A percentile compares a stretch with the other conserved stretches of the same genome.
Conservation (phyloP, 768 basidiomycete species). For the Russula lepida region DNA sequence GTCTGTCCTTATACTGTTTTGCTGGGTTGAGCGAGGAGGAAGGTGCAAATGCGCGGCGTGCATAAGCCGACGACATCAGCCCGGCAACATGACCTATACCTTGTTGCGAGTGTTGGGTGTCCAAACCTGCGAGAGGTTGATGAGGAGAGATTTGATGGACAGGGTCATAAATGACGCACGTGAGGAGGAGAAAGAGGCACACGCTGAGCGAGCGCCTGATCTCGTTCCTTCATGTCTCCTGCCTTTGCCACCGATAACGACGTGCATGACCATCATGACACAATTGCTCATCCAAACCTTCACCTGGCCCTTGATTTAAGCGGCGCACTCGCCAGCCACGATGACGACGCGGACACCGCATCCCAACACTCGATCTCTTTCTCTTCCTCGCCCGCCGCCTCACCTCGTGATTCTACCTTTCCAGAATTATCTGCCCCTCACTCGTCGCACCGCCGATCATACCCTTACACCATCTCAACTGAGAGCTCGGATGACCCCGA, state of each 20-base stretch:
- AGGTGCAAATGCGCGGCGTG: not conserved
- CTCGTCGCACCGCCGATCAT: conserved; percentile 34
- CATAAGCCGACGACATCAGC: conserved; percentile 9
- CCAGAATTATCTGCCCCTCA: conserved; percentile 9
- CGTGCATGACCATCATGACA: conserved; percentile 11
- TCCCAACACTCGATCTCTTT: conserved; percentile 73
- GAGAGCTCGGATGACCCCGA: conserved; percentile 14
- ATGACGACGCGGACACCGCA: conserved; percentile 65
- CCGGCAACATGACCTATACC: conserved; percentile 2
- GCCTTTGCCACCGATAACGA: not conserved
- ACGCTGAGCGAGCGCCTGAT: not conserved
- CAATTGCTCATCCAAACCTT: not conserved
- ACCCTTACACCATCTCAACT: conserved; percentile 32
- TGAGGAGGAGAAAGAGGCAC: not conserved
- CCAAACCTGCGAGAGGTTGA: not conserved
- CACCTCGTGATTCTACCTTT: conserved; percentile 37
- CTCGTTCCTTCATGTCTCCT: not conserved
- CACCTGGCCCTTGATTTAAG: conserved; percentile 16
- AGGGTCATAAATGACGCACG: not conserved
- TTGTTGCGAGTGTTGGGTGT: not conserved
- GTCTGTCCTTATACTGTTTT: conserved; percentile 5
- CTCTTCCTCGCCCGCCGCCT: conserved; percentile 41
- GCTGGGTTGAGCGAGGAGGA: not conserved
- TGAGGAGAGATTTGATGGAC: not conserved
- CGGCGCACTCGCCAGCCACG: conserved; percentile 29